These are phyloP conservation scores for Panicum virgatum DNA, from an alignment of 202 grass and related monocot species.

Conservation along the genomic window DNA sequence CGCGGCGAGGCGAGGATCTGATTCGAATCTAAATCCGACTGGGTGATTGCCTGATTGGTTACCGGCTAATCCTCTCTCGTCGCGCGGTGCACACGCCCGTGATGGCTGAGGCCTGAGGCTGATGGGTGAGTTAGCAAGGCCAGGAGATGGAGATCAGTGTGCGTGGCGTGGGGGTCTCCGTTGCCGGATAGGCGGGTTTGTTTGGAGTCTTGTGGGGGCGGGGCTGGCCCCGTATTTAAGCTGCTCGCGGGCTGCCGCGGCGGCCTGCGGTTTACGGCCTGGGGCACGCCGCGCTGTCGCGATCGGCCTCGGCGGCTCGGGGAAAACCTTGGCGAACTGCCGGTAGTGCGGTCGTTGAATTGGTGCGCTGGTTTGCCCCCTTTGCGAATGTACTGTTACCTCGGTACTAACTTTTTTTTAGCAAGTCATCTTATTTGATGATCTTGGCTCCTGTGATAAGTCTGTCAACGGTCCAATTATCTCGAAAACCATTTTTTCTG, in stretches of 20 bases:
- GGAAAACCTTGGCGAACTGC: not conserved
- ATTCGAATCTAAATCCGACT: not conserved
- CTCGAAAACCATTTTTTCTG: too few species aligned
- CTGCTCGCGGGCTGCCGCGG: not conserved
- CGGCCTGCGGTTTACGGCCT: not conserved
- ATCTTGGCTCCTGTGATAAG: not conserved
- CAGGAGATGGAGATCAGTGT: too few species aligned
- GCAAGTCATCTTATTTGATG: too few species aligned
- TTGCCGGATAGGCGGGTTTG: not conserved
- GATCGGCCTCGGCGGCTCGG: not conserved
- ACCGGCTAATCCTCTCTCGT: too few species aligned
- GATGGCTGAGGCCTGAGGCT: too few species aligned
- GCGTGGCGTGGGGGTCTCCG: not conserved
- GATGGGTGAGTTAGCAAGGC: too few species aligned
- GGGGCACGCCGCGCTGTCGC: not conserved
- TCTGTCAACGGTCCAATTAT: too few species aligned
- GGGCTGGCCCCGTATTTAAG: constrained; percentile 9
- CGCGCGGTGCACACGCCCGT: too few species aligned
- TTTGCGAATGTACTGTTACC: not conserved
- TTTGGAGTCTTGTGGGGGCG: not conserved
- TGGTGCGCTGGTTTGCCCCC: not conserved
- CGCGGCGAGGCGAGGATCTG: not conserved
- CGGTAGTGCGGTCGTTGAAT: not conserved
- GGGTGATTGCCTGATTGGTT: not conserved
- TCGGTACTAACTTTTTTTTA: not conserved